phyloP scores from a whole-genome alignment of 2,329 filamentous ascomycete genomes.

The Xylariaceae sp. region DNA sequence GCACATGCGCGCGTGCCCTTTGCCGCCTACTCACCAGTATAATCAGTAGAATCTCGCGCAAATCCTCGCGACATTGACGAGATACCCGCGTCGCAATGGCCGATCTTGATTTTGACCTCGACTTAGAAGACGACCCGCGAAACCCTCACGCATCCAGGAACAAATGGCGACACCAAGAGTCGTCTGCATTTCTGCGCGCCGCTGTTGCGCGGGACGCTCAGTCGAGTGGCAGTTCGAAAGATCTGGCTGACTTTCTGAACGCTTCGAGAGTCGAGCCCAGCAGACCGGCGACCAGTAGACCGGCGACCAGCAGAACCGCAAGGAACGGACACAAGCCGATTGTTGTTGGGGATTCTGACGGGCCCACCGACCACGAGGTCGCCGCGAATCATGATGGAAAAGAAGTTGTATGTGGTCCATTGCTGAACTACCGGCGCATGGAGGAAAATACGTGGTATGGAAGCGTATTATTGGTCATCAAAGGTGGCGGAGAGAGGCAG shows the following conservation, averaged over 20 bases:
- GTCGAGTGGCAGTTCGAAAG: constrained; percentile 40
- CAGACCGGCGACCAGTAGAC: constrained; percentile 26
- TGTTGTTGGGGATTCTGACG: constrained; percentile 38
- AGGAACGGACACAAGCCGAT: constrained; percentile 42
- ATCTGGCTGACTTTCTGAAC: constrained; percentile 54
- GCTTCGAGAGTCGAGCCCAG: constrained; percentile 44
- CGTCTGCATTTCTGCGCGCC: constrained; percentile 48
- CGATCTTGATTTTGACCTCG: constrained; percentile 21
- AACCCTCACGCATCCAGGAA: constrained; percentile 54
- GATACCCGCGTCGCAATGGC: constrained; percentile 19
- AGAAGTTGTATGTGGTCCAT: constrained; percentile 64
- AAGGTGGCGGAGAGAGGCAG: constrained; percentile 58
- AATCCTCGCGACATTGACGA: background rate
- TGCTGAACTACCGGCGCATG: constrained; percentile 75
- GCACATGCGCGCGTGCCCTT: background rate
- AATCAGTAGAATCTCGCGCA: background rate
- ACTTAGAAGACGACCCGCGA: constrained; percentile 31
- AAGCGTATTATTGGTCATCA: constrained; percentile 77
- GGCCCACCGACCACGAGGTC: constrained; percentile 21
- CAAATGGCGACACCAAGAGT: constrained; percentile 61
- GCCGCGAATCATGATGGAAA: constrained; percentile 38
- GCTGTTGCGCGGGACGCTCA: constrained; percentile 39
- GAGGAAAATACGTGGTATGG: constrained; percentile 68
- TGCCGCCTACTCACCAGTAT: background rate
- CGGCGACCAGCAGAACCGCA: constrained; percentile 26